Evolutionary conservation across 2,329 filamentous ascomycete species (phyloP), one percentile per base, ranked within the genome.

Genomic region (Venturia asperata): DNA sequence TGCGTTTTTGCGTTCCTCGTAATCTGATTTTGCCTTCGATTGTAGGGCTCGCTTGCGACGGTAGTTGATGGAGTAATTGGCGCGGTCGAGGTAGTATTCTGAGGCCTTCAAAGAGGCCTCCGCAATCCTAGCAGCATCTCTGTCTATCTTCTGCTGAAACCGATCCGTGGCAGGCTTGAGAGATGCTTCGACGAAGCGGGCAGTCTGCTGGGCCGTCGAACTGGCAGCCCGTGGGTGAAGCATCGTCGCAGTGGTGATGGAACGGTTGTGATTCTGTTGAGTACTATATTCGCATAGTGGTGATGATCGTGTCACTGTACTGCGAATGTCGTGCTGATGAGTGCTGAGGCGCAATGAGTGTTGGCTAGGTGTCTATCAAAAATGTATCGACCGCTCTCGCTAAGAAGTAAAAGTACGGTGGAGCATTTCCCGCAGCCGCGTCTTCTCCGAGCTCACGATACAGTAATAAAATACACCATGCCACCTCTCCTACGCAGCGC

Each of bases 341-440:
- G 5, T 52, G 21, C 11, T 49, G 43, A 34, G 60, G 60, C 21
- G 39, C 39, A 43, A 47, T 27, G 13, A 37, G 60, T 62, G 60
- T 43, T 62, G 42, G 21, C 5, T 39, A 17, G n/a, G 62, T 72
- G 73, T 21, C 17, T 7, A 7, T 47, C 45, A 47, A 63, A 75
- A 74, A 64, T 76, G 74, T 69, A 73, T 72, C 15, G 37, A 41
- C 56, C 66, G 24, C 2, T 27, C 47, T 52, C 24, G 17, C 30
- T 37, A 34, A 37, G 27, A 34, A 34, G 3, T 3, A 34, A 6
- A 34, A 34, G 30, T 6, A 34, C 30, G 30, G 30, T 34, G 30
- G 30, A 34, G 30, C 49, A 55, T 55, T 55, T 27, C 30, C 49
- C 30, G 34, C 67, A 68, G 24, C 49, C 49, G 49, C 49, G 9